Conservation (phyloP, 371 early-diverging fungal species). For the Blastocladiella emersonii region DNA sequence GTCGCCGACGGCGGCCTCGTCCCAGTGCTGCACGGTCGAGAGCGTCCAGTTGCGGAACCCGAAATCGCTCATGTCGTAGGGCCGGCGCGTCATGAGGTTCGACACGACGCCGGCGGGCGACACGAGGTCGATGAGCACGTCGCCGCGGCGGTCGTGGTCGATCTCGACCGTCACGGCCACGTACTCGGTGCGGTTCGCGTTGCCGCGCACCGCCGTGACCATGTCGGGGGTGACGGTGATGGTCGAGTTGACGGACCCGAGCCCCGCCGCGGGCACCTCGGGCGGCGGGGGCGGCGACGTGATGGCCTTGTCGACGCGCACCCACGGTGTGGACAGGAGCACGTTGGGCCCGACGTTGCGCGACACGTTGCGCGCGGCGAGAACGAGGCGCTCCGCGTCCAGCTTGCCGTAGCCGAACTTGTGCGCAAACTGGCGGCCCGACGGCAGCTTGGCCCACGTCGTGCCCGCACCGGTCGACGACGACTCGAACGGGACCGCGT, state of each 20-base stretch:
- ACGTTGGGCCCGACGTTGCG: slow-evolving; percentile 51
- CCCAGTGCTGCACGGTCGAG: slow-evolving; percentile 93
- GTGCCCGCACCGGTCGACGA: slow-evolving; percentile 19
- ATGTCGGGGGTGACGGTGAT: slow-evolving; percentile 28
- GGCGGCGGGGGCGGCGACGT: background rate
- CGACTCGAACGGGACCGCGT: slow-evolving; percentile 57
- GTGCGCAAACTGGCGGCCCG: slow-evolving; percentile 61
- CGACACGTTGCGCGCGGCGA: slow-evolving; percentile 49
- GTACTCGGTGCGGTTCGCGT: slow-evolving; percentile 59
- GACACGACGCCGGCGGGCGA: slow-evolving; percentile 56
- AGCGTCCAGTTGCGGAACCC: slow-evolving; percentile 91
- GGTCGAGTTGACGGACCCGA: slow-evolving; percentile 9
- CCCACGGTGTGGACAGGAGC: slow-evolving; percentile 22
- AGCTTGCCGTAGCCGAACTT: slow-evolving; percentile 86
- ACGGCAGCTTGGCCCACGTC: slow-evolving; percentile 46
- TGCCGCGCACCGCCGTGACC: slow-evolving; percentile 19
- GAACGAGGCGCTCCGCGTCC: slow-evolving; percentile 66
- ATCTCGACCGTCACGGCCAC: slow-evolving; percentile 73
- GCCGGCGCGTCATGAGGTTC: slow-evolving; percentile 49
- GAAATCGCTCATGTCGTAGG: slow-evolving; percentile 39
- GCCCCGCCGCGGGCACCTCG: background rate
- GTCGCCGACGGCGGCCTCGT: slow-evolving; percentile 60
- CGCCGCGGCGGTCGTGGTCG: slow-evolving; percentile 62
- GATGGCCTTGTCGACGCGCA: slow-evolving; percentile 30
- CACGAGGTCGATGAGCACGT: slow-evolving; percentile 55